These are phyloP conservation scores for Litchi chinensis DNA, from an alignment of 345 rosid genomes.

Conservation along the genomic window DNA sequence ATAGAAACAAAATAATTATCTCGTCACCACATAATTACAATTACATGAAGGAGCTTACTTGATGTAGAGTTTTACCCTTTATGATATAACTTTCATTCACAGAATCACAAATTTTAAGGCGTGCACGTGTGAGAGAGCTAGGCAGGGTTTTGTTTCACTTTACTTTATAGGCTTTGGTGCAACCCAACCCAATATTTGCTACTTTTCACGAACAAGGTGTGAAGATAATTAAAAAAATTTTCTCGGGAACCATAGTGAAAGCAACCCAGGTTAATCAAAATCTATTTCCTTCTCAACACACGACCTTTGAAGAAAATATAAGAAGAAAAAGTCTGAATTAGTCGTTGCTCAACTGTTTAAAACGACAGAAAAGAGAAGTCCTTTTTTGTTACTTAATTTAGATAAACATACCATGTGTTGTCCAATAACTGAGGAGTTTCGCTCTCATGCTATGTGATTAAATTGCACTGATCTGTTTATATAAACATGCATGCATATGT, in stretches of 20 bases:
- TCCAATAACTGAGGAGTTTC: slow-evolving; percentile 1
- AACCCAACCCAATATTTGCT: too few relatives aligned
- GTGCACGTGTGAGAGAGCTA: background rate
- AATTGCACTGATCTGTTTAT: background rate
- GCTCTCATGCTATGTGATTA: background rate
- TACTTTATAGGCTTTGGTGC: too few relatives aligned
- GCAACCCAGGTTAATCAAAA: background rate
- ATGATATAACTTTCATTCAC: background rate
- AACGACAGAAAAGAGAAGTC: background rate
- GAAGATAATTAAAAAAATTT: too few relatives aligned
- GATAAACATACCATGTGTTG: background rate
- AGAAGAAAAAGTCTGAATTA: background rate
- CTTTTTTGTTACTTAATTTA: slow-evolving; percentile 3
- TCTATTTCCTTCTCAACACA: too few relatives aligned
- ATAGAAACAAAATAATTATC: too few relatives aligned
- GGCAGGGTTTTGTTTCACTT: too few relatives aligned
- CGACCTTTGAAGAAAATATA: background rate
- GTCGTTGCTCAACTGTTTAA: background rate
- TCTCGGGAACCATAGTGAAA: background rate
- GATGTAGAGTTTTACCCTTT: background rate
- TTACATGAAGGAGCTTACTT: background rate
- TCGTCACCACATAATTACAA: too few relatives aligned
- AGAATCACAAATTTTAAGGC: background rate
- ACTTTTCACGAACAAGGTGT: too few relatives aligned
- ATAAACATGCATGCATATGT: background rate